Conservation (phyloP, 352 stramenopile genomes). For the Phytopythium boreale region DNA sequence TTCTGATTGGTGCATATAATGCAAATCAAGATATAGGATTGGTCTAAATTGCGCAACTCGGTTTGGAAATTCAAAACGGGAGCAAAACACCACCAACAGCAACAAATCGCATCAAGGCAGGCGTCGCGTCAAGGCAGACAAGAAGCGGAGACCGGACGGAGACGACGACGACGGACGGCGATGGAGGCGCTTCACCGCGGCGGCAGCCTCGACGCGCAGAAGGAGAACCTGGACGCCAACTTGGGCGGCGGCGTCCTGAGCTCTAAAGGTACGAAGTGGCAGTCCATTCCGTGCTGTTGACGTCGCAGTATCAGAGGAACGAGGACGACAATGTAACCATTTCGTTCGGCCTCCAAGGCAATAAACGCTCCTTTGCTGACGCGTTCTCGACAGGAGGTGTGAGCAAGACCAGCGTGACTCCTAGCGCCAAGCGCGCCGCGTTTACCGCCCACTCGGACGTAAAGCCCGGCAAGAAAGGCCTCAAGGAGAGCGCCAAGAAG, state of each 20-base stretch:
- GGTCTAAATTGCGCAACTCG: slow-evolving; percentile 13
- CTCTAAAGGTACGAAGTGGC: slow-evolving; percentile 18
- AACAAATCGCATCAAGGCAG: background rate
- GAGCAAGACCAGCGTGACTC: background rate
- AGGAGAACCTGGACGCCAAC: slow-evolving; percentile 65
- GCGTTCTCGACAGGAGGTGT: background rate
- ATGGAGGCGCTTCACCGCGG: slow-evolving; percentile 49
- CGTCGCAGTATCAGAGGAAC: background rate
- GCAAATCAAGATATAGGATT: slow-evolving; percentile 18
- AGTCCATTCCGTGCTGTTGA: background rate
- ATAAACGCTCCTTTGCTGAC: slow-evolving; percentile 5
- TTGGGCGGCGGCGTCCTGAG: slow-evolving; percentile 18
- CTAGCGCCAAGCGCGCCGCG: slow-evolving; percentile 28
- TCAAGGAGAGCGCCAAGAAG: slow-evolving; percentile 35
- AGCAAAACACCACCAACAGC: background rate
- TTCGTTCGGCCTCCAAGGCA: background rate
- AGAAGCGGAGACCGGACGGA: background rate
- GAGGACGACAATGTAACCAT: background rate
- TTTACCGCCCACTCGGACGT: slow-evolving; percentile 43
- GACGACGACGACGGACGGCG: background rate
- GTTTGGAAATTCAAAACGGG: slow-evolving; percentile 45
- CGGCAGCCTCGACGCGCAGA: slow-evolving; percentile 39
- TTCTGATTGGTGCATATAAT: background rate
- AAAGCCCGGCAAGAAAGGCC: slow-evolving; percentile 32
- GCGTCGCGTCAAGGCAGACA: too few species aligned